Conservation (phyloP, 352 stramenopile genomes). For the Globisporangium splendens region DNA sequence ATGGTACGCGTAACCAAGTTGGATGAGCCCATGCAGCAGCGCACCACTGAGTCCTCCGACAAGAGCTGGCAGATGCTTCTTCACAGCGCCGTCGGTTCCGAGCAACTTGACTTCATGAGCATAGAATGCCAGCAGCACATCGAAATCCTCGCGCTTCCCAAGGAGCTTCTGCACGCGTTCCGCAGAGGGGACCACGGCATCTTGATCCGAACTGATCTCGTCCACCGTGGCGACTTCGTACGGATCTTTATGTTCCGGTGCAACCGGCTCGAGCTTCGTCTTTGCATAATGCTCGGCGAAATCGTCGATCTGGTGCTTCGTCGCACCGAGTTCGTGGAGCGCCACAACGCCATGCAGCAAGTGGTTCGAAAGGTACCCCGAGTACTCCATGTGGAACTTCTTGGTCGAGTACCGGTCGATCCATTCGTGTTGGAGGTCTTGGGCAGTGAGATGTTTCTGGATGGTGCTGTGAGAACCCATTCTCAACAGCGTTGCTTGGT, state of each 20-base stretch:
- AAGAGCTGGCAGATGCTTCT: slow-evolving; percentile 22
- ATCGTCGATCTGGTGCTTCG: slow-evolving; percentile 16
- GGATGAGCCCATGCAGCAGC: slow-evolving; percentile 34
- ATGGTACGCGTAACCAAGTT: slow-evolving; percentile 34
- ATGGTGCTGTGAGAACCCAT: not conserved
- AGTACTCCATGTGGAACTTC: slow-evolving; percentile 33
- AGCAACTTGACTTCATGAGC: slow-evolving; percentile 22
- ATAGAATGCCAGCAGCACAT: slow-evolving; percentile 30
- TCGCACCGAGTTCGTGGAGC: slow-evolving; percentile 25
- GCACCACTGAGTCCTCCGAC: slow-evolving; percentile 26
- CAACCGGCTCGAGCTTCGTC: slow-evolving; percentile 18
- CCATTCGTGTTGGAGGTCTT: slow-evolving; percentile 20
- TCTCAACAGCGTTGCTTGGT: not conserved
- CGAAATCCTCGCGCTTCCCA: slow-evolving; percentile 27
- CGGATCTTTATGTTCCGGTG: slow-evolving; percentile 7
- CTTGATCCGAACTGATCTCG: not conserved
- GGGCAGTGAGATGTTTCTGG: slow-evolving; percentile 1
- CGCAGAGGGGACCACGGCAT: not conserved
- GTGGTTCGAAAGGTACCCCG: slow-evolving; percentile 33
- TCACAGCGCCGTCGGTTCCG: slow-evolving; percentile 20
- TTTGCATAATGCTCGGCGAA: slow-evolving; percentile 22
- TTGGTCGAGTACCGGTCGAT: slow-evolving; percentile 28
- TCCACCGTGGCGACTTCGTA: slow-evolving; percentile 7
- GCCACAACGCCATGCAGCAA: slow-evolving; percentile 30
- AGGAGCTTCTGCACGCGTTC: slow-evolving; percentile 16